Evolutionary conservation across 768 basidiomycete species (phyloP), one percentile per base, ranked within the genome.

Genomic region (Trametes maxima): DNA sequence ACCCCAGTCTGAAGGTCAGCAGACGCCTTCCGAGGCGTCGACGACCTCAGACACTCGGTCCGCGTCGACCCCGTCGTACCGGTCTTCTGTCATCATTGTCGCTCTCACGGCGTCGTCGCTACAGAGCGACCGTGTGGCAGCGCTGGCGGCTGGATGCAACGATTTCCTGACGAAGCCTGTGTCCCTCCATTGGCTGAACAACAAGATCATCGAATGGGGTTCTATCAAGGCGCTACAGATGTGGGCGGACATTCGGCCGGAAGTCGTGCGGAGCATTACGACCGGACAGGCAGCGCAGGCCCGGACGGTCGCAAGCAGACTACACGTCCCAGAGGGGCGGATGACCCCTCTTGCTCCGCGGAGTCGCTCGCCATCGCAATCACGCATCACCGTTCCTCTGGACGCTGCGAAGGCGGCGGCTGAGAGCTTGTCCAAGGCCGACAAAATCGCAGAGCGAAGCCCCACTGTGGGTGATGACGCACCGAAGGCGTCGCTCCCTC

Each of bases 181-280:
- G 33, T 94, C 92, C 7, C 79, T 97, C 28, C 81, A 89, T 46
- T 99, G 97, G 97, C 79, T 99, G 53, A 94, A 98, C 72, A 92
- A 88, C 78, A 99, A 99, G 79, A 95, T 98, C 71, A 92, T 96
- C 62, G 97, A 99, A 74, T 99, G 97, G 97, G 97, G 97, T 0
- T 96, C 94, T 3, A 98, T 99, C 77, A 94, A 94, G 72, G 92
- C 91, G 5, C 71, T 94, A 58, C 91, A 94, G 71, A 94, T 93
- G 90, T 94, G 91, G 88, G 92, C 92, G 12, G 92, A 93, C 70
- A 76, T 88, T 59, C 80, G 87, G 44, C 87, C 90, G 1, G 85
- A 89, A 54, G 77, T 74, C 24, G 81, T 77, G 22, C 79, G 76
- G 66, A 76, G 74, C n/a, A 75, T 82, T 35, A 76, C 79, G 17